Base-by-base conservation (phyloP, 2,329 filamentous ascomycete species). In the Diaporthe helianthi region DNA sequence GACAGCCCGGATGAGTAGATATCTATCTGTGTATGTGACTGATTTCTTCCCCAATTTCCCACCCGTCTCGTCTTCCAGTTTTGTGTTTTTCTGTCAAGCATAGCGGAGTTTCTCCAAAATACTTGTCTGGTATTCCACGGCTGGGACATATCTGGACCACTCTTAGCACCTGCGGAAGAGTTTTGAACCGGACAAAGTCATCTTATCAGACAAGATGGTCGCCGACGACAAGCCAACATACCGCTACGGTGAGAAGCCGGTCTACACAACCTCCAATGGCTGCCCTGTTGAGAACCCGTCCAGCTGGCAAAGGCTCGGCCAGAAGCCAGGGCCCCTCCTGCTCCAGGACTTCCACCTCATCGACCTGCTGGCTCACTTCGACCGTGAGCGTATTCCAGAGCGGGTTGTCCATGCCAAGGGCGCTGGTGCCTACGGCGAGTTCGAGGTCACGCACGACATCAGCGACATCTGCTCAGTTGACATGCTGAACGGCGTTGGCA, bases 331-430 rank as follows among this genome's bases (percentile, higher is more conserved):
- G 0, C 88, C 88, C 72, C 81, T 90, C 47, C 80, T 90, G 71
- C 84, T 91, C 26, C 88, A 90, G 75, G 88, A 90, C 76, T 89
- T 89, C 76, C 88, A 90, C 76, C 78, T 91, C 76, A 87, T 91
- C 73, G 89, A 90, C 73, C 78, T 89, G 41, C 82, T 91, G 55
- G 84, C 83, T 22, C 81, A 85, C 77, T 85, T 86, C 76, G 83
- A 83, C 77, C 83, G 83, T 67, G 72, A 74, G 71, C 72, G 72
- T n/a, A 71, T 74, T 29, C 73, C 72, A 1, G 73, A 74, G 71
- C 74, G 74, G n/a, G 74, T 75, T 7, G 74, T 75, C 33, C 74
- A 76, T 26, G 74, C 74, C 69, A 74, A 74, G 65, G 74, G 73
- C 9, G 72, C 73, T n/a, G 74, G 74, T 22, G 74, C 74, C 36